Conservation (phyloP, 371 early-diverging fungal species). For the Entomophthora muscae region DNA sequence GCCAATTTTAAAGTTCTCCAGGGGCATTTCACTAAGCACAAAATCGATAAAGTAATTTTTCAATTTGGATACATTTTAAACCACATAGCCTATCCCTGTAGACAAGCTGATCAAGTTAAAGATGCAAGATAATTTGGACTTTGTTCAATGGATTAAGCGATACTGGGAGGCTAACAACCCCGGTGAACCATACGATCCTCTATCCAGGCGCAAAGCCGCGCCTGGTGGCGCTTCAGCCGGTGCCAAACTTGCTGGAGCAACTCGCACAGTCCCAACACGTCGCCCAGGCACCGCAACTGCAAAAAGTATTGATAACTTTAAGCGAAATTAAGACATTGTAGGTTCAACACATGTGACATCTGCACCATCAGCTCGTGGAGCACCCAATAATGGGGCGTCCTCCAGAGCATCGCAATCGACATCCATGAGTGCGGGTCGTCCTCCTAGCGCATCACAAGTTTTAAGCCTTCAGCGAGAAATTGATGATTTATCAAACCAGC, state of each 20-base stretch:
- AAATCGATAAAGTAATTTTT: constrained; percentile 27
- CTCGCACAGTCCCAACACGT: constrained; percentile 10
- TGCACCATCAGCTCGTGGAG: neutral
- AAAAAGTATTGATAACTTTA: neutral
- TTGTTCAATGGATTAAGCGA: constrained; percentile 82
- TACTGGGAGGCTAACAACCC: constrained; percentile 73
- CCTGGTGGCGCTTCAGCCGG: constrained; percentile 9
- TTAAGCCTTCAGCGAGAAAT: constrained; percentile 13
- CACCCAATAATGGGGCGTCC: neutral
- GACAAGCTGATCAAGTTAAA: constrained; percentile 76
- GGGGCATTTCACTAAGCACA: constrained; percentile 37
- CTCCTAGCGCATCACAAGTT: neutral
- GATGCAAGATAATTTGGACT: constrained; percentile 94
- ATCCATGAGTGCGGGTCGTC: neutral
- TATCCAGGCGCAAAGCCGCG: constrained; percentile 45
- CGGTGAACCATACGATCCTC: constrained; percentile 68
- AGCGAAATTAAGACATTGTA: no score
- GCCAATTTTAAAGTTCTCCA: constrained; percentile 70
- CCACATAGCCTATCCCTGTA: constrained; percentile 52
- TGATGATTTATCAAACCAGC: constrained; percentile 46
- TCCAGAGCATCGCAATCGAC: neutral
- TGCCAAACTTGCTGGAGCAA: constrained; percentile 11
- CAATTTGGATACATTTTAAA: neutral
- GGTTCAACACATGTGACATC: no score
- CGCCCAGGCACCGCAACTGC: neutral